Conservation (phyloP, 306 rosid genomes). For the Castanea mollissima region DNA sequence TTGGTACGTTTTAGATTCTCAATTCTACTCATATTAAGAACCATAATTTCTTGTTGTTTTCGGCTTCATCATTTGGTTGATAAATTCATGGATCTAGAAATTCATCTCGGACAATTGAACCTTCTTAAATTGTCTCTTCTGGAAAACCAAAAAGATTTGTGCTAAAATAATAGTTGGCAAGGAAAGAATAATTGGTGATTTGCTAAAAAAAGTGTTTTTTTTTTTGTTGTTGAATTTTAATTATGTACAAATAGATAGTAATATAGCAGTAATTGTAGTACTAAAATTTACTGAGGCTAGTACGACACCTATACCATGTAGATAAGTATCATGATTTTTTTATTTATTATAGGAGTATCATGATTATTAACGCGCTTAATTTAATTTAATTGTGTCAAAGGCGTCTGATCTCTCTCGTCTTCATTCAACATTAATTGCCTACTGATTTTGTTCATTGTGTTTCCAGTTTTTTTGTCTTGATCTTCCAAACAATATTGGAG, state of each 20-base stretch:
- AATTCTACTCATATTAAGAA: not conserved
- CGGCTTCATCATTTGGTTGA: not conserved
- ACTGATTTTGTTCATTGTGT: not conserved
- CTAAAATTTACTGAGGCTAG: not conserved
- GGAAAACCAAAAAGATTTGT: not conserved
- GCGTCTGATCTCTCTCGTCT: not conserved
- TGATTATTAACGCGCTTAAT: too few species aligned
- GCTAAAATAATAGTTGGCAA: not conserved
- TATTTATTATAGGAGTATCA: too few species aligned
- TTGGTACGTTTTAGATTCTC: conserved; percentile 37
- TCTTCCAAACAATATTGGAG: not conserved
- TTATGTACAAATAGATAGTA: not conserved
- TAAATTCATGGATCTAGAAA: conserved; percentile 1
- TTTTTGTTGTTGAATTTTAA: not conserved
- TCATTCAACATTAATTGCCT: not conserved
- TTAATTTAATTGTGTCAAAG: too few species aligned
- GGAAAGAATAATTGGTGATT: not conserved
- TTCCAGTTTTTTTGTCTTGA: not conserved
- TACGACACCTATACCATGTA: not conserved
- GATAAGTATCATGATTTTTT: too few species aligned
- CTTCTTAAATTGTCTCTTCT: not conserved
- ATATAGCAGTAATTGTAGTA: not conserved
- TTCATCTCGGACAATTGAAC: not conserved
- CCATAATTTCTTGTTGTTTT: not conserved
- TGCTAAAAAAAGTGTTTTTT: not conserved